These are phyloP conservation scores for Globisporangium cederbergense DNA, from an alignment of 352 stramenopile genomes.

Conservation along the genomic window DNA sequence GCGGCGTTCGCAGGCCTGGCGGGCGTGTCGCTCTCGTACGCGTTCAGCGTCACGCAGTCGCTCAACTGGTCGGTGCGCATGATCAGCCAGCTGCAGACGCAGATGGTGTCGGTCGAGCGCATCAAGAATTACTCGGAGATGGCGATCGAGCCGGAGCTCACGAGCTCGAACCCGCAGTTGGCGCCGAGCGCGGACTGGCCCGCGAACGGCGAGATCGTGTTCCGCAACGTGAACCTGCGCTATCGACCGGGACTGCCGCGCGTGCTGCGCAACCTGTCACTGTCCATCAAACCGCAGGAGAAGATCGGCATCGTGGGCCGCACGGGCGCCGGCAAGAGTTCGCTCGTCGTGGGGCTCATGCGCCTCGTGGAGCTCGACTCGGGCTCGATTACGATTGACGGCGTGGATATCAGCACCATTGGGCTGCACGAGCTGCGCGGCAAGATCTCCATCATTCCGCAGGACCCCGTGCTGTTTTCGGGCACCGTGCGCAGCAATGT, in stretches of 20 bases:
- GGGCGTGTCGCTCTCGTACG: conserved; percentile 74
- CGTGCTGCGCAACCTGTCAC: conserved; percentile 46
- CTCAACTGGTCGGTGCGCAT: conserved; percentile 74
- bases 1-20: conserved; percentile 53
- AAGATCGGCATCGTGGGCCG: conserved; percentile 72
- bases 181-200: conserved; percentile 58
- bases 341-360: conserved; percentile 81
- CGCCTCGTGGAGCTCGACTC: conserved; percentile 76
- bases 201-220: conserved; percentile 54
- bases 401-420: conserved; percentile 27
- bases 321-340: conserved; percentile 82
- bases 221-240: conserved; percentile 77
- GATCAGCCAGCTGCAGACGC: conserved; percentile 72
- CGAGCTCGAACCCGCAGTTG: conserved; percentile 78
- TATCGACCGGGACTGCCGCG: conserved; percentile 65
- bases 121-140: conserved; percentile 71
- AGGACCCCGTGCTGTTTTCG: conserved; percentile 91
- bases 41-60: conserved; percentile 78
- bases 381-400: conserved; percentile 31
- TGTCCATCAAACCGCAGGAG: conserved; percentile 57
- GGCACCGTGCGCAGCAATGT: conserved; percentile 85
- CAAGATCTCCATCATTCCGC: conserved; percentile 71
- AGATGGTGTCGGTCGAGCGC: conserved; percentile 77
- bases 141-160: conserved; percentile 68
- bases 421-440: conserved; percentile 28